These are phyloP conservation scores for Camelina neglecta DNA, from an alignment of 345 rosid genomes.

Conservation along the genomic window DNA sequence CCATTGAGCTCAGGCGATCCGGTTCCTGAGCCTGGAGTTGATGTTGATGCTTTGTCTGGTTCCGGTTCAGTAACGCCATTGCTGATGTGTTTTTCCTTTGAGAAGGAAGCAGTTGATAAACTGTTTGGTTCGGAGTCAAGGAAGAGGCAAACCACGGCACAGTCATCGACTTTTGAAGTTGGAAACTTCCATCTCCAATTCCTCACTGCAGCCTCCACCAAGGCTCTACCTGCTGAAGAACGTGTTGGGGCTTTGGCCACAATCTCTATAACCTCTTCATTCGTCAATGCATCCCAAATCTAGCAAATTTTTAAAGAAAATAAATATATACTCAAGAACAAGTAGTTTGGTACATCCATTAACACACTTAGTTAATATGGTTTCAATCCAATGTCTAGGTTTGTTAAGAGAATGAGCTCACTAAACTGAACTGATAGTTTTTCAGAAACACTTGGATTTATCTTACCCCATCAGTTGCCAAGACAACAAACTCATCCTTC, in stretches of 20 bases:
- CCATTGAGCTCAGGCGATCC: constrained; percentile 87
- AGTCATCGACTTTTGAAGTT: constrained; percentile 92
- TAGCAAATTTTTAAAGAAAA: constrained; percentile 29
- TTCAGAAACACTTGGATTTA: neutral
- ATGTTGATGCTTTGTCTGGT: constrained; percentile 39
- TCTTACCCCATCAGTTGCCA: constrained; percentile 98
- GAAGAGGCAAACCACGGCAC: constrained; percentile 97
- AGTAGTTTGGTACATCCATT: neutral
- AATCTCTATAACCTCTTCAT: constrained; percentile 82
- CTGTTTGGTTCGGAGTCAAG: constrained; percentile 53
- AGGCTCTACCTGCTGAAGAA: constrained; percentile 69
- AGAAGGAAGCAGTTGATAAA: constrained; percentile 55
- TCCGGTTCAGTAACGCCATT: neutral
- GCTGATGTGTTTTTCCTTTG: constrained; percentile 23
- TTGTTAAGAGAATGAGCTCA: constrained; percentile 23
- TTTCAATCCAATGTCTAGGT: constrained; percentile 63
- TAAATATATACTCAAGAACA: neutral
- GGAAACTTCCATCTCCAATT: constrained; percentile 94
- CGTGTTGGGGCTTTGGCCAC: constrained; percentile 75
- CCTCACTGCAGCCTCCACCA: constrained; percentile 85
- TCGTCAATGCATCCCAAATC: constrained; percentile 97
- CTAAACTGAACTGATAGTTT: neutral
- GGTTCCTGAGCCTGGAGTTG: constrained; percentile 43
- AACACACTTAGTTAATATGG: constrained; percentile 12
- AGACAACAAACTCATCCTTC: constrained; percentile 84